Base-by-base conservation (phyloP, 2,329 filamentous ascomycete species). In the Aschersonia sp. region DNA sequence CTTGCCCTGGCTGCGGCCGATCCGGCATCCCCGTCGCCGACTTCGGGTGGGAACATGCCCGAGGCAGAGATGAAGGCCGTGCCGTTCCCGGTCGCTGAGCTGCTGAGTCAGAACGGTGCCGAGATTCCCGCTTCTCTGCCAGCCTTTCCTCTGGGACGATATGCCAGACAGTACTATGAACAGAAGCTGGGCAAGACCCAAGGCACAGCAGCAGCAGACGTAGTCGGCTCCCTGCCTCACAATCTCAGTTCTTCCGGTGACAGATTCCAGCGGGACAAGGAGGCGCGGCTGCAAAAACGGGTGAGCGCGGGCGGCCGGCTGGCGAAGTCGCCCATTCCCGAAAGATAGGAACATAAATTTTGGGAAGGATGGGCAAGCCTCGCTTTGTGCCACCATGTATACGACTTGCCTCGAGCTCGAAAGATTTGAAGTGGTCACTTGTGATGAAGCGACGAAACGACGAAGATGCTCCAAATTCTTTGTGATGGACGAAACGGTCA, bases 61-160 rank as follows among this genome's bases (percentile, higher is more conserved):
- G 59, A 75, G 58, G 57, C 70, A 47, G 58, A 68, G 52, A 56
- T 71, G 61, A 79, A 78, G 54, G 61, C 70, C 4, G 73, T 81
- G 7, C 77, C 89, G 0, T 98, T 98, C 61, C 82, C 92, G 0
- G 73, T 97, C 42, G 92, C 92, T 11, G 92, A 98, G 63, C 69
- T 98, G 50, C 74, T 98, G 11, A 72, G 94, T 11, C 94, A 97
- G 57, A 97, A 98, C 58, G 92, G 92, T 12, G 89, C 89, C 4
- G 85, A 95, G 52, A 83, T 97, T 35, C 90, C 92, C 0, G 60
- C 70, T 1, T 70, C 79, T 2, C 72, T 85, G 51, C 86, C 89
- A 1, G 83, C 87, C 0, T 89, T 97, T 54, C 87, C 88, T 1
- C 74, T 98, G 9, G 88, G 87, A 51, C 72, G 78, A 8, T 83